Evolutionary conservation across 1,139 yeast species (phyloP).

Genomic region (Sugiyamaella castrensis): DNA sequence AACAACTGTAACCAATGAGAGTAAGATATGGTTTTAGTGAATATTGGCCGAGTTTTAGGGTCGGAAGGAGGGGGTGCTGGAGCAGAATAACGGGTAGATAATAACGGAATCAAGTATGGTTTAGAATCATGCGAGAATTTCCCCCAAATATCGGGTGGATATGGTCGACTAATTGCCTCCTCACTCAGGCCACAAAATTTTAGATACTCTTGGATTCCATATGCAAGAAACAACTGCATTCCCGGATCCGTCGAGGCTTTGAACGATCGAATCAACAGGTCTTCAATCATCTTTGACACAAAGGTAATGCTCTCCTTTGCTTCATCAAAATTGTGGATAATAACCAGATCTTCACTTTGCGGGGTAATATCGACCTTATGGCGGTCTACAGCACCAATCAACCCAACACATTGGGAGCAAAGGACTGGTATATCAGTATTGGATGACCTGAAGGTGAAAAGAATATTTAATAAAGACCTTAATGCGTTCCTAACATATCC

Average conservation of each 20-base stretch:
- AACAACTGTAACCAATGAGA: constrained; percentile 68
- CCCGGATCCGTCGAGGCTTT: constrained; percentile 90
- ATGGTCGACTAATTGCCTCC: constrained; percentile 8
- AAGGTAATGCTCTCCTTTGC: constrained; percentile 63
- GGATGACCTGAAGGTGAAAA: constrained; percentile 46
- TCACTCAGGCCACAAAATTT: constrained; percentile 58
- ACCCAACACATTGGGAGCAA: constrained; percentile 69
- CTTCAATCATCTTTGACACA: constrained; percentile 62
- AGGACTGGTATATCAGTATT: constrained; percentile 51
- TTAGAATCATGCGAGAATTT: constrained; percentile 64
- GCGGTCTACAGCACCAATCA: constrained; percentile 76
- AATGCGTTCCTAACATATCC: constrained; percentile 46
- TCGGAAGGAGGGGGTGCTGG: constrained; percentile 39
- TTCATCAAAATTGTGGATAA: constrained; percentile 60
- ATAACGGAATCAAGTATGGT: constrained; percentile 71
- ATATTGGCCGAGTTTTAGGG: constrained; percentile 49
- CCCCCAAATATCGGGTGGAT: constrained; percentile 48
- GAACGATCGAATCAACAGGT: constrained; percentile 70
- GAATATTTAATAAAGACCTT: constrained; percentile 55
- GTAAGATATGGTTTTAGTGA: constrained; percentile 42
- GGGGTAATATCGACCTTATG: constrained; percentile 51
- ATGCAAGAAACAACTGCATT: constrained; percentile 79
- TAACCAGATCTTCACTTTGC: constrained; percentile 45
- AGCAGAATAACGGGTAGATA: constrained; percentile 66
- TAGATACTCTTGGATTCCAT: constrained; percentile 83